phyloP scores from a whole-genome alignment of 768 basidiomycete species.

The Suillus plorans region DNA sequence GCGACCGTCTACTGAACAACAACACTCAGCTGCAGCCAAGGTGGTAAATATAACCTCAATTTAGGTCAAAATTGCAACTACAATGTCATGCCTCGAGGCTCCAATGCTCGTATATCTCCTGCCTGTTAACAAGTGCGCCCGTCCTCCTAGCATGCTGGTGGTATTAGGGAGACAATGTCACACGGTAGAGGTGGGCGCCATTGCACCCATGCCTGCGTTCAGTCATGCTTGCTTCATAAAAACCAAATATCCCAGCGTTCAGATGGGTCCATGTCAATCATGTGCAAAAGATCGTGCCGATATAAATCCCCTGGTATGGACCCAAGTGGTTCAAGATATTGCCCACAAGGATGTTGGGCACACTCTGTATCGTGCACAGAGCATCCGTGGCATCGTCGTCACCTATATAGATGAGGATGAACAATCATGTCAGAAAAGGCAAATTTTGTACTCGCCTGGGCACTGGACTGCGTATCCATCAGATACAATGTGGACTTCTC shows the following conservation, averaged over 20 bases:
- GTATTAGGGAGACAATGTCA: neutral
- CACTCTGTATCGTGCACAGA: conserved; percentile 53
- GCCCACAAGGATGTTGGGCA: conserved; percentile 52
- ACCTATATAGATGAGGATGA: conserved; percentile 26
- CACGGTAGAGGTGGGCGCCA: neutral
- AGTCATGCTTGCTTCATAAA: neutral
- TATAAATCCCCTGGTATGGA: conserved; percentile 51
- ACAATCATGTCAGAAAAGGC: neutral
- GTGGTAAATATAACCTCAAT: neutral
- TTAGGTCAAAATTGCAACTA: neutral
- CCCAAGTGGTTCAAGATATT: conserved; percentile 58
- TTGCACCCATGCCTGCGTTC: no score
- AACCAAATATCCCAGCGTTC: neutral
- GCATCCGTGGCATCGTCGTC: conserved; percentile 55
- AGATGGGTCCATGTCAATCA: conserved; percentile 12
- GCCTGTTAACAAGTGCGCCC: neutral
- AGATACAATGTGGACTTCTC: conserved; percentile 45
- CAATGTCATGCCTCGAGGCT: neutral
- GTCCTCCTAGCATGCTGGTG: neutral
- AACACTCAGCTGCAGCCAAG: neutral
- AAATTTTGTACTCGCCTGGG: conserved; percentile 30
- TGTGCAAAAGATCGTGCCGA: conserved; percentile 49
- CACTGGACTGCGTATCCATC: conserved; percentile 39
- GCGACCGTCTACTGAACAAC: neutral
- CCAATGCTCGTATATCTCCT: neutral